Base-by-base conservation (phyloP, 1,284 basidiomycete genomes). In the Leccinum subatratum region DNA sequence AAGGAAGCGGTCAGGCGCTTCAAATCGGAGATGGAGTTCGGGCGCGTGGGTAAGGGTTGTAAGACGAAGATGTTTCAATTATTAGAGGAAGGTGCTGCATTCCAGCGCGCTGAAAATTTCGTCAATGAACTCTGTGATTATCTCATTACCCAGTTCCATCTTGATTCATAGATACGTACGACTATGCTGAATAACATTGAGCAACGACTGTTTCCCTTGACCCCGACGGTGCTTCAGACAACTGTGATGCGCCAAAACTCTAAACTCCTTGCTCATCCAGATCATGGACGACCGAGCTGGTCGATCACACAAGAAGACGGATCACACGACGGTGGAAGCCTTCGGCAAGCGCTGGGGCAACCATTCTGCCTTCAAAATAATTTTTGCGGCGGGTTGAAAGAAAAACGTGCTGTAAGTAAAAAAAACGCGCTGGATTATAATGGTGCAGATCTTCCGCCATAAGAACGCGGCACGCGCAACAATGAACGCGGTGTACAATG, bases 211-310 rank as follows among this genome's bases (percentile, higher is more conserved):
- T 25, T 25, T 25, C 25, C 25, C 25, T 25, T 25, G 25, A 25
- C 25, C 25, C 25, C 25, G 25, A 25, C 25, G 25, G 25, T 25
- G 25, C 25, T 25, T 25, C 25, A 25, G 25, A 25, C 25, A 25
- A 25, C 25, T 25, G 25, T 25, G 25, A 25, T 25, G 25, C 25
- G 25, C 25, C 25, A 25, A 25, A 25, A 25, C 25, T 25, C 25
- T 25, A 25, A 25, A 25, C 25, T 25, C 25, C 25, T 25, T 25
- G 4, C 83, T 99, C 39, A 89, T 98, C 63, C 94, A 96, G 75
- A 98, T 98, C 78, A 94, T 98, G 89, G 96, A 98, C 76, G 96
- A 99, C 75, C 95, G 98, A 78, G 92, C 95, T 11, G 85, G 91
- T n/a, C 85, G 92, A 51, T 85, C 86, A 69, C 89, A 92, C 45